Base-by-base conservation (phyloP, 2,329 filamentous ascomycete species). In the Arthrobotrys megalospora region DNA sequence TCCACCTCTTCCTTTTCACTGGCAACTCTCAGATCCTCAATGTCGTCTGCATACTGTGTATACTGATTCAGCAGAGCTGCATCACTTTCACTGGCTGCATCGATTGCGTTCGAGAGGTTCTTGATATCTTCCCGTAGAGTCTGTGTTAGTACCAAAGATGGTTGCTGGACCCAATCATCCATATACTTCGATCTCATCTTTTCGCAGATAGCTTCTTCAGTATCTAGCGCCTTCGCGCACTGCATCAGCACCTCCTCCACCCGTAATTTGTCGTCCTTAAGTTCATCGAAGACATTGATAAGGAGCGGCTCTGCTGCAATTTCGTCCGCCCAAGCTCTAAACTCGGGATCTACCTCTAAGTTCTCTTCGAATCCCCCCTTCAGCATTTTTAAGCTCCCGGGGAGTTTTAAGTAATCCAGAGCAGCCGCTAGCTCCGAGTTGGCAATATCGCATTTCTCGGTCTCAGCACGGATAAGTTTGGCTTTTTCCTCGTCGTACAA, bases 141-240 rank as follows among this genome's bases (percentile, higher is more conserved):
- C 3, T 92, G 91, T 0, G 95, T 99, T 47, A 99, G 88, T 71
- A 93, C 89, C 36, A 93, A 93, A 83, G 95, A 98, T 10, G 96
- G 96, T 82, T 99, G 96, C 82, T 99, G 96, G 16, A 93, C 97
- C 96, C 96, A 99, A 68, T 98, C 95, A 32, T 88, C 89, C 69
- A 95, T 94, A 83, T 98, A 98, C 84, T 99, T 99, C 11, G 94
- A 96, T 55, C 96, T 90, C 96, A 99, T 99, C 87, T 98, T 99
- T 84, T 99, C 96, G 84, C 96, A 99, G 0, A 98, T 93, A 70
- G 93, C 96, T 85, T 98, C 96, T 84, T 99, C 96, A 90, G 96
- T 94, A 81, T 99, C 96, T 48, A 99, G 86, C 82, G 96, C 92
- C 83, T 97, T 97, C 69, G 91, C 90, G 81, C 93, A 93, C 72